These are phyloP conservation scores for Boletus sensibilis DNA, from an alignment of 768 basidiomycete genomes.

Conservation along the genomic window DNA sequence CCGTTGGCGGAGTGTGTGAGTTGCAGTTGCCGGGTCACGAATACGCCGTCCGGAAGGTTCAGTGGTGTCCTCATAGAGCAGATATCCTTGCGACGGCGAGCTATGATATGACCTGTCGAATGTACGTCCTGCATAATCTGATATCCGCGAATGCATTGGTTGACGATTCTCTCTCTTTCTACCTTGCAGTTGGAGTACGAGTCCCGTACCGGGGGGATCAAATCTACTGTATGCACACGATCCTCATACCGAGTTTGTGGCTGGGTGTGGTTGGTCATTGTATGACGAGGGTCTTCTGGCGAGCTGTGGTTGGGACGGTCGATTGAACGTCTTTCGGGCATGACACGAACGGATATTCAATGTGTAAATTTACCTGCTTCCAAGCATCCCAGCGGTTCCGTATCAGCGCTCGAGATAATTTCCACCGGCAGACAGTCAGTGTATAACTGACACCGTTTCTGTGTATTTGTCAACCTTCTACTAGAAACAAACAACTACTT, in stretches of 20 bases:
- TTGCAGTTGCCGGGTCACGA: slow-evolving; percentile 77
- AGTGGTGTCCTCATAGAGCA: slow-evolving; percentile 81
- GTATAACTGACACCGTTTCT: neutral
- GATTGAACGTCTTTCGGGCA: slow-evolving; percentile 72
- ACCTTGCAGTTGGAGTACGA: slow-evolving; percentile 68
- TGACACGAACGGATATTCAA: slow-evolving; percentile 17
- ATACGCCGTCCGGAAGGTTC: slow-evolving; percentile 85
- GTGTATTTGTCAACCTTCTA: neutral
- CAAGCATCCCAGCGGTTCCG: neutral
- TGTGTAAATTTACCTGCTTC: neutral
- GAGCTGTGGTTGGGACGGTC: slow-evolving; percentile 91
- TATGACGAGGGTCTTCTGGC: slow-evolving; percentile 85
- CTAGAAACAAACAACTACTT: too few relatives aligned
- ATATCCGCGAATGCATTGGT: neutral
- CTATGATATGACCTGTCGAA: slow-evolving; percentile 95
- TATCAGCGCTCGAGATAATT: neutral
- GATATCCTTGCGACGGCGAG: slow-evolving; percentile 70
- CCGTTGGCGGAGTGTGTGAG: slow-evolving; percentile 74
- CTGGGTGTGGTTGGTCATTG: slow-evolving; percentile 89
- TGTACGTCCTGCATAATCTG: slow-evolving; percentile 52
- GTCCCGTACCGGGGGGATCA: slow-evolving; percentile 44
- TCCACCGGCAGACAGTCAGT: neutral
- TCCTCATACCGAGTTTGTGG: slow-evolving; percentile 92
- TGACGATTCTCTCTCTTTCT: neutral
- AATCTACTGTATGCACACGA: slow-evolving; percentile 74